Percentiles rank a stretch among this genome's conserved stretches.
Conservation (phyloP, 371 early-diverging fungal genomes). For the Actinomucor elegans region DNA sequence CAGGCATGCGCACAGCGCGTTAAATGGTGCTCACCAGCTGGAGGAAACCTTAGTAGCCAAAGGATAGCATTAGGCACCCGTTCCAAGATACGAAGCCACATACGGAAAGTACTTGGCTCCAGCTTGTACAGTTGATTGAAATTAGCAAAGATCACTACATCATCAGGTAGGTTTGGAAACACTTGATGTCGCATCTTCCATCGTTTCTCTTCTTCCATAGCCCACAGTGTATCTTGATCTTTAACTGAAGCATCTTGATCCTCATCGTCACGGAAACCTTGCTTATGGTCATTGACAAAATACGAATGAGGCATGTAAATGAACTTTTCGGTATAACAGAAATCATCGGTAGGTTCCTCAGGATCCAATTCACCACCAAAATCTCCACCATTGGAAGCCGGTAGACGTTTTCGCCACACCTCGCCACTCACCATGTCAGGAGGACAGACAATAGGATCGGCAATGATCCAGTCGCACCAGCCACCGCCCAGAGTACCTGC, state of each 20-base stretch:
- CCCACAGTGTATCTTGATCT: slow-evolving; percentile 59
- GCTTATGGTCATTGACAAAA: slow-evolving; percentile 92
- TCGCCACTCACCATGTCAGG: slow-evolving; percentile 80
- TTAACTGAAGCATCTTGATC: slow-evolving; percentile 9
- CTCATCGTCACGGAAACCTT: slow-evolving; percentile 87
- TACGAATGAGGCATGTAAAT: slow-evolving; percentile 93
- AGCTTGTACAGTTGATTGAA: slow-evolving; percentile 95
- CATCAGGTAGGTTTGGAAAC: slow-evolving; percentile 80
- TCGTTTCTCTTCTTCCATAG: slow-evolving; percentile 76
- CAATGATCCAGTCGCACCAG: slow-evolving; percentile 92
- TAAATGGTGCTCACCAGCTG: slow-evolving; percentile 83
- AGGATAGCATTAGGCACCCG: slow-evolving; percentile 82
- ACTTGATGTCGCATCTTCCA: slow-evolving; percentile 86
- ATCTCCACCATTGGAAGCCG: slow-evolving; percentile 29
- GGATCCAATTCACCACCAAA: slow-evolving; percentile 79
- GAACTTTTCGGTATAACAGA: slow-evolving; percentile 86
- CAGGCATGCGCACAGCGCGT: slow-evolving; percentile 70
- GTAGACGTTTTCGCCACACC: slow-evolving; percentile 48
- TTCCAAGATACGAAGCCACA: slow-evolving; percentile 83
- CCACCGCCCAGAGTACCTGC: slow-evolving; percentile 89
- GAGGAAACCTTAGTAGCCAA: slow-evolving; percentile 91
- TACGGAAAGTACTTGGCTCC: slow-evolving; percentile 78
- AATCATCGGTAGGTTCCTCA: slow-evolving; percentile 50
- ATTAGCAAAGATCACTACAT: slow-evolving; percentile 89
- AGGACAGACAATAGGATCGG: slow-evolving; percentile 88